Evolutionary conservation across 805 yeast genomes (phyloP), one percentile per base, ranked within the genome.

Genomic region (Phaffomyces antillensis): DNA sequence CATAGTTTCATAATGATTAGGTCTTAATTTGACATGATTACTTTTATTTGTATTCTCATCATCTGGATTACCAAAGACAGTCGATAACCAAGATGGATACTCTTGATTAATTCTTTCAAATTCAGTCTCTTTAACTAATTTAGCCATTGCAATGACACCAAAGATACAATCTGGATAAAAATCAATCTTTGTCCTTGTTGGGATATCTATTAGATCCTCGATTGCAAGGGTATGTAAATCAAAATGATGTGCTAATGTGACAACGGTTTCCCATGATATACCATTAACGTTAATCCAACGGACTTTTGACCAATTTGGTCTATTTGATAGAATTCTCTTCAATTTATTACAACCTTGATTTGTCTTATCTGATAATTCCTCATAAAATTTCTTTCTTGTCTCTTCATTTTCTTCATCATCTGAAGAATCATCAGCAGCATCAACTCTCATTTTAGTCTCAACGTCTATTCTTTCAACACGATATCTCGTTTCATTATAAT

Each of bases 161-260:
- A 77, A 78, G n/a, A 74, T 48, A 50, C 74, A 80, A 30, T 60
- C 62, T 3, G 72, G 67, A 48, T 75, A 79, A n/a, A 70, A 60
- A 50, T 79, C 83, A 37, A 70, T 67, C 51, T 79, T 79, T 0
- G 83, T 76, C 25, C 84, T 61, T 46, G 76, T 81, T 5, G 83
- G 83, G 25, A 77, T 68, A 58, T 79, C 83, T 38, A 79, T 72
- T 78, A 79, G 71, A 54, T 79, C 83, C 55, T 79, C 84, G 38
- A 79, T 64, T 0, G 83, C 76, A 39, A 79, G 61, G 23, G 79
- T 68, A 55, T 79, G 84, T 18, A 79, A 58, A 17, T 65, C 58
- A 54, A 68, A 78, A 40, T 62, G 59, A 36, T 67, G 60, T 2
- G 75, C 71, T 36, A 79, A 64, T 0, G 69, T 58, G 9, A 73